Base-by-base conservation (phyloP, 2,329 filamentous ascomycete species). In the Penicillium capsulatum region DNA sequence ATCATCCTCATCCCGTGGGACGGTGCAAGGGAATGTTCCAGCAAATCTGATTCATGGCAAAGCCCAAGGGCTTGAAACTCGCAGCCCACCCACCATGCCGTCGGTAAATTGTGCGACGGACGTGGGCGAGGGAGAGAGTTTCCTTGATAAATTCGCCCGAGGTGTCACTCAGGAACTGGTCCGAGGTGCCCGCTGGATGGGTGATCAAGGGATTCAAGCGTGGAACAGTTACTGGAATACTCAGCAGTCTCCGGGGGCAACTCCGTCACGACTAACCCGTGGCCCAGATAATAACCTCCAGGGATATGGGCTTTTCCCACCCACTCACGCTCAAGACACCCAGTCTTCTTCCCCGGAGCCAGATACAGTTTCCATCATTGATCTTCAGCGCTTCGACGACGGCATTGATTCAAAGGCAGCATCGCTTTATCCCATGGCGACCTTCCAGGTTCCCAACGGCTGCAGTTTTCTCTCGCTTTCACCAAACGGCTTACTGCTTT, bases 181-280 rank as follows among this genome's bases (percentile, higher is more conserved):
- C 20, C 67, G 64, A 50, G 68, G 70, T 17, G 71, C 70, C 24
- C 66, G 66, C 45, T 73, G 69, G 69, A 67, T 73, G 54, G 69
- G 69, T 31, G 69, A 71, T 36, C 70, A 73, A 49, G 69, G 70
- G 13, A 50, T 72, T 34, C 69, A 72, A 43, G 69, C 67, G 4
- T 73, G 71, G 71, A 70, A 71, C 42, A 71, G 58, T 41, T 74
- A 74, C 49, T 73, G 70, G 69, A 70, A 69, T 36, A 69, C 67
- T 34, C 67, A 71, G 31, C 57, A 66, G 43, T 45, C 50, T 10
- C 53, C 56, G 28, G 55, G 50, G 27, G 38, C 53, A 11, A 42
- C 53, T 14, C 44, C 55, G 8, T 61, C 63, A 5, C 64, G 65
- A 15, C 57, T 60, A 17, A 42, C 38, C 17, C 58, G 54, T n/a